Conservation (phyloP, 78 protist genomes). For the Bodo saltans region DNA sequence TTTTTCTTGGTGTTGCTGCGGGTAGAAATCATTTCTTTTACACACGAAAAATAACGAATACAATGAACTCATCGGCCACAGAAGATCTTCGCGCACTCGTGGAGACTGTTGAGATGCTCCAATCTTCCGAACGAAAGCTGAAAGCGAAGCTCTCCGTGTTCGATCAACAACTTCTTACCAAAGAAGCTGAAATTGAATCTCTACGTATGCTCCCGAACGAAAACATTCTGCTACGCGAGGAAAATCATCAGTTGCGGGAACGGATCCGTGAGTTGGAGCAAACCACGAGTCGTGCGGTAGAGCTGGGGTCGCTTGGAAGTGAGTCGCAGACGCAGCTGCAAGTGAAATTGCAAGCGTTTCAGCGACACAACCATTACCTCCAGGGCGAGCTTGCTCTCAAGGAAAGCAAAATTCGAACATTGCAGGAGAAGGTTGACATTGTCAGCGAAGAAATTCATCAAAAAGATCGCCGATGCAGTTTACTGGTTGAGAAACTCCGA, state of each 20-base stretch:
- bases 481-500: not conserved
- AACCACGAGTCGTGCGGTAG: not conserved
- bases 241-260: not conserved
- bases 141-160: too few relatives aligned
- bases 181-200: not conserved
- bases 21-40: too few relatives aligned
- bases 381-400: not conserved
- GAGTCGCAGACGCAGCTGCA: not conserved
- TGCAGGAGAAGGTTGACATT: not conserved
- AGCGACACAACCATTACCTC: not conserved
- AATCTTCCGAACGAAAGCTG: too few relatives aligned
- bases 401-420: not conserved
- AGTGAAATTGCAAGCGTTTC: not conserved
- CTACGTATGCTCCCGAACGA: not conserved
- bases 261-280: not conserved
- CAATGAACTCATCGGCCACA: too few relatives aligned
- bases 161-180: too few relatives aligned
- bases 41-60: too few relatives aligned
- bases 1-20: too few relatives aligned
- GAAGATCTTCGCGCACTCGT: too few relatives aligned
- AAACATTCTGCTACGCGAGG: not conserved
- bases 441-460: not conserved
- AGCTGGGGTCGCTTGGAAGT: not conserved
- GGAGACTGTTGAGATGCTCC: too few relatives aligned
- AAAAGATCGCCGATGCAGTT: not conserved